A percentile compares a stretch with the other conserved stretches of the same genome.
These are phyloP conservation scores for Gymnopilus dilepis DNA, from an alignment of 768 basidiomycete genomes.

Conservation along the genomic window DNA sequence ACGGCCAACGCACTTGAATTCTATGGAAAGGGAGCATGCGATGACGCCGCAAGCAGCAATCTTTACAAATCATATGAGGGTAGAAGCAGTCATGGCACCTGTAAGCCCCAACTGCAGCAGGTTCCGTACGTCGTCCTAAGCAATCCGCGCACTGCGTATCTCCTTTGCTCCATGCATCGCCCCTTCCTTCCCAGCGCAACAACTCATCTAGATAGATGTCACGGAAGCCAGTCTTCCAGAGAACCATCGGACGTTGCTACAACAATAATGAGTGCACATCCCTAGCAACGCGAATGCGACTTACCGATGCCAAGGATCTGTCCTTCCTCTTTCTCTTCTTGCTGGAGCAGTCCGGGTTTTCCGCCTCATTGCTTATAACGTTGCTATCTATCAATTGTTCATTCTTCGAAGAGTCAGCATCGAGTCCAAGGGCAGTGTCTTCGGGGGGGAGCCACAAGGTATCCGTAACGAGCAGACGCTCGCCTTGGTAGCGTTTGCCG, in stretches of 20 bases:
- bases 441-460: background rate
- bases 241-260: background rate
- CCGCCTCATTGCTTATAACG: too few relatives aligned
- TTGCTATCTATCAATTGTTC: background rate
- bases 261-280: background rate
- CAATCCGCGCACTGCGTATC: background rate
- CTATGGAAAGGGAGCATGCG: background rate
- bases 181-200: background rate
- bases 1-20: background rate
- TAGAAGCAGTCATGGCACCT: conserved; percentile 10
- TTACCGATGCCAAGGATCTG: background rate
- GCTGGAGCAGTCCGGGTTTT: too few relatives aligned
- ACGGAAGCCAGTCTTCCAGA: conserved; percentile 1
- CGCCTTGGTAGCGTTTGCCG: background rate
- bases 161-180: background rate
- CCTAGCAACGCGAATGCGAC: background rate
- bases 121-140: background rate
- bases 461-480: background rate
- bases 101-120: background rate
- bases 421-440: background rate
- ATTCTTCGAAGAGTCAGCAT: background rate
- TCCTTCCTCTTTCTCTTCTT: background rate
- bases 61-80: conserved; percentile 5
- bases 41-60: conserved; percentile 12
- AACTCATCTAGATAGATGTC: conserved; percentile 13